These are phyloP conservation scores for Balakata baccata DNA, from an alignment of 345 rosid species.

Conservation along the genomic window DNA sequence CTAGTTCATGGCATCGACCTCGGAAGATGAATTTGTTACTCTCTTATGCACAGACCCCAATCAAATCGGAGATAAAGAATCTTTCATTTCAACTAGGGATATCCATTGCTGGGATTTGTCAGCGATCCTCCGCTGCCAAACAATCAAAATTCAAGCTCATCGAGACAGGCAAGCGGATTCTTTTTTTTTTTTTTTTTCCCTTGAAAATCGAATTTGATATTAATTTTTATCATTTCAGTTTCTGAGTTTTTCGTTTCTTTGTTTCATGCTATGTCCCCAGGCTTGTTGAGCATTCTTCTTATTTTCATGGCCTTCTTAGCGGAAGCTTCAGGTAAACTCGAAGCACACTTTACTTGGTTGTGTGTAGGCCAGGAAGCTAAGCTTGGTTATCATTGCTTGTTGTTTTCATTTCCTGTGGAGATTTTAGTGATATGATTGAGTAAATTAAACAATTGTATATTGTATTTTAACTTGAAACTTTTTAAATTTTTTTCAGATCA, in stretches of 20 bases:
- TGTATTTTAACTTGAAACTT: background rate
- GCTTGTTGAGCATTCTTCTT: constrained; percentile 54
- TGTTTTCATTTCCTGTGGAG: background rate
- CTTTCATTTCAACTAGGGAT: constrained; percentile 43
- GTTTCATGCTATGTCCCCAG: constrained; percentile 25
- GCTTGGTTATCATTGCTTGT: background rate
- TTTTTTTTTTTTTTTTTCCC: background rate
- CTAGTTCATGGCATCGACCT: constrained; percentile 41
- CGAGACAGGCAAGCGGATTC: constrained; percentile 39
- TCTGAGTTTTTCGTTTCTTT: background rate
- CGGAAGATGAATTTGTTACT: constrained; percentile 32
- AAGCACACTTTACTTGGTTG: background rate
- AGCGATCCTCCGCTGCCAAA: constrained; percentile 38
- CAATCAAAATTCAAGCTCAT: constrained; percentile 43
- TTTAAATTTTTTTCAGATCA: background rate
- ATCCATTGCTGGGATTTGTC: constrained; percentile 44
- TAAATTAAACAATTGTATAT: background rate
- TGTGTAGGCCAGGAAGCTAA: background rate
- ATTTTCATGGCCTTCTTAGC: constrained; percentile 55
- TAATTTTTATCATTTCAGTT: background rate
- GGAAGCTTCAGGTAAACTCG: constrained; percentile 61
- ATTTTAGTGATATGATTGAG: background rate
- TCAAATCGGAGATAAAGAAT: constrained; percentile 23
- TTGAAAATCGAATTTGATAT: background rate
- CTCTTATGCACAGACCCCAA: constrained; percentile 35